phyloP scores from a whole-genome alignment of 768 basidiomycete species.

The Leucocoprinus birnbaumii region DNA sequence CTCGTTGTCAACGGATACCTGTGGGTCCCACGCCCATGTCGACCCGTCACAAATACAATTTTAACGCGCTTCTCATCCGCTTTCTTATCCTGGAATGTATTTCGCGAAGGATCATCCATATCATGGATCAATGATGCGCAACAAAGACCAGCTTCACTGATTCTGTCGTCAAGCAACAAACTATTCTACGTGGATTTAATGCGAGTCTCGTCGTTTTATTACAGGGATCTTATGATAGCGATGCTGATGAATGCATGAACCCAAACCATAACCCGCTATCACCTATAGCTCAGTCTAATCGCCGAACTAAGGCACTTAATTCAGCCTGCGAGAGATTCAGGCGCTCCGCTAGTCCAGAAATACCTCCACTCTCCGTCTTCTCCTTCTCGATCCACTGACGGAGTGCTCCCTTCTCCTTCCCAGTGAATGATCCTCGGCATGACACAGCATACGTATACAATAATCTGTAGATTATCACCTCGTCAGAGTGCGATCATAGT shows the following conservation, averaged over 20 bases:
- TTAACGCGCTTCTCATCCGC: neutral
- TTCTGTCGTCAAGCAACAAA: neutral
- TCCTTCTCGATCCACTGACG: constrained; percentile 25
- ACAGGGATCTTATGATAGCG: neutral
- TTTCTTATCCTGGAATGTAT: no score
- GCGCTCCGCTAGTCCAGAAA: constrained; percentile 22
- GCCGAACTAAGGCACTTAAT: constrained; percentile 19
- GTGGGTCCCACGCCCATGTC: constrained; percentile 2
- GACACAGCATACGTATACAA: constrained; percentile 48
- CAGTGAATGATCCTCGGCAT: constrained; percentile 31
- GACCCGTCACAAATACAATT: neutral
- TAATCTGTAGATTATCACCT: constrained; percentile 23
- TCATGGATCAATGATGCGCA: no score
- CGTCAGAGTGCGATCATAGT: neutral
- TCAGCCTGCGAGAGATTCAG: constrained; percentile 26
- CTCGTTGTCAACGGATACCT: no score
- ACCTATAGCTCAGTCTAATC: constrained; percentile 11
- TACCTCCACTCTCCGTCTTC: constrained; percentile 6
- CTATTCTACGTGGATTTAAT: neutral
- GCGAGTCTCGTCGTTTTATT: neutral
- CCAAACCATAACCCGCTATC: no score
- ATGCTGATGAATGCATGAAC: no score
- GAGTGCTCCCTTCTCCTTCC: constrained; percentile 23
- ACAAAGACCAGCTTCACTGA: no score
- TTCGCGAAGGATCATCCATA: no score